Conservation (phyloP, 176 grass and related monocot genomes). For the Rhynchospora breviuscula region DNA sequence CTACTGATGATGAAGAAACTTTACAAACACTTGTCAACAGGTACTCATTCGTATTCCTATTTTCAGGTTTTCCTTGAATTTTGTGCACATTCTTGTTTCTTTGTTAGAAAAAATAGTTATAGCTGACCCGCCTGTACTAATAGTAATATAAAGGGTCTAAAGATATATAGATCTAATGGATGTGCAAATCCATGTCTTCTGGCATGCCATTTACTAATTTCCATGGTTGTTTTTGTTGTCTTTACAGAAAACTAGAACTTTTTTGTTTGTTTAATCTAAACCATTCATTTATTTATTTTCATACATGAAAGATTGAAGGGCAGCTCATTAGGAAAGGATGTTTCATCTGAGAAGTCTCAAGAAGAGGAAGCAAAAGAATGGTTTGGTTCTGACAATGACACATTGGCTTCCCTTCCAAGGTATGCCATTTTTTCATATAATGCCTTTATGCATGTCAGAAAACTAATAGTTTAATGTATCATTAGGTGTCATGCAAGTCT, state of each 20-base stretch:
- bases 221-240: not conserved
- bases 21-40: slow-evolving; percentile 52
- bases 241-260: slow-evolving; percentile 2
- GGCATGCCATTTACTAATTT: not conserved
- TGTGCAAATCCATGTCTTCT: not conserved
- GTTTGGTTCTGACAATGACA: slow-evolving; percentile 42
- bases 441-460: slow-evolving; percentile 18
- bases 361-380: slow-evolving; percentile 35
- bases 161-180: not conserved
- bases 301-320: slow-evolving; percentile 34
- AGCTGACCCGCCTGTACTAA: not conserved
- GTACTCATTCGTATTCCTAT: slow-evolving; percentile 27
- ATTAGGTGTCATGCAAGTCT: not conserved
- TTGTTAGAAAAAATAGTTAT: not conserved
- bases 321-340: slow-evolving; percentile 25
- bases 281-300: not conserved
- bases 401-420: slow-evolving; percentile 58
- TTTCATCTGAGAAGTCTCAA: slow-evolving; percentile 14
- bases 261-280: slow-evolving; percentile 10
- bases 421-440: slow-evolving; percentile 35
- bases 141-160: not conserved
- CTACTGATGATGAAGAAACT: slow-evolving; percentile 45
- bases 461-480: not conserved
- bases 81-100: not conserved
- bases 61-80: slow-evolving; percentile 29